Conservation (phyloP, 1,139 yeast genomes). For the Geotrichum klebahnii region DNA sequence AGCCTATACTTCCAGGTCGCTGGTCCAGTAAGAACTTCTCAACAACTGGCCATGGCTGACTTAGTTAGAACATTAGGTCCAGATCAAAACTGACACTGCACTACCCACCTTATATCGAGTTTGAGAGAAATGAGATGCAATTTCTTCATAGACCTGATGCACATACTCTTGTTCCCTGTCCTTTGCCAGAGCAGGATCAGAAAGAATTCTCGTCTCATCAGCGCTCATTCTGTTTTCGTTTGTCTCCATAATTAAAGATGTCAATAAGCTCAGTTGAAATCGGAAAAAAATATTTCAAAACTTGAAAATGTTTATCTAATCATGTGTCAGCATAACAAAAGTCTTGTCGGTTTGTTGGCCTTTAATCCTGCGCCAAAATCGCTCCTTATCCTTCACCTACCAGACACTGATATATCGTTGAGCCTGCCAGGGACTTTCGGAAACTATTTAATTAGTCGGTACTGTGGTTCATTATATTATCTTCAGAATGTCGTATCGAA, state of each 20-base stretch:
- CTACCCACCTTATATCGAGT: constrained; percentile 65
- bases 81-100: background rate
- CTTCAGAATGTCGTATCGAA: constrained; percentile 5
- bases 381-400: background rate
- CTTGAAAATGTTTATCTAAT: background rate
- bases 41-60: constrained; percentile 90
- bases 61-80: background rate
- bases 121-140: constrained; percentile 87
- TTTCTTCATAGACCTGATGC: constrained; percentile 84
- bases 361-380: background rate
- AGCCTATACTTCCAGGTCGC: constrained; percentile 48
- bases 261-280: background rate
- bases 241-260: background rate
- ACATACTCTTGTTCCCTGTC: constrained; percentile 72
- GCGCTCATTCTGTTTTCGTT: background rate
- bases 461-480: background rate
- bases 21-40: constrained; percentile 55
- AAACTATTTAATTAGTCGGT: background rate
- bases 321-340: background rate
- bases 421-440: background rate
- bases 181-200: constrained; percentile 22
- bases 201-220: too few relatives aligned
- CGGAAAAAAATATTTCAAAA: background rate
- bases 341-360: background rate
- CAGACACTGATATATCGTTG: background rate